Percentiles rank a stretch among this genome's conserved stretches.
Conservation (phyloP, 2,329 filamentous ascomycete species). For the Taxawa tesnikishii region DNA sequence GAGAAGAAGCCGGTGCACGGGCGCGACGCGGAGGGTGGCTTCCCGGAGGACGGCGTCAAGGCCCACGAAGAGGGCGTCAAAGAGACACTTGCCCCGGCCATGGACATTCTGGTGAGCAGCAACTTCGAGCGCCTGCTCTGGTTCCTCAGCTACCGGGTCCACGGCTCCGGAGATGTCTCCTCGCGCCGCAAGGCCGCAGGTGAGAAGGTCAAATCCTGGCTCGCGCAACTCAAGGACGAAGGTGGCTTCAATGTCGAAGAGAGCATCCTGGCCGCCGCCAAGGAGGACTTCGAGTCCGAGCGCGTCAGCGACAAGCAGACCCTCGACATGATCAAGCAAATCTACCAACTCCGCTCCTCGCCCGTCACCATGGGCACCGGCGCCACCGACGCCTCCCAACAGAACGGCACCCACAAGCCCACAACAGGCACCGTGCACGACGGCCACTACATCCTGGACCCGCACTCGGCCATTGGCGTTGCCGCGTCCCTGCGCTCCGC, state of each 20-base stretch:
- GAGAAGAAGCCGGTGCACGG: slow-evolving; percentile 65
- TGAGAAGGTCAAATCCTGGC: slow-evolving; percentile 66
- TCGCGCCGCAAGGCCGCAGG: slow-evolving; percentile 43
- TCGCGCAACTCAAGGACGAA: slow-evolving; percentile 63
- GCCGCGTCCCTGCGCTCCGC: slow-evolving; percentile 58
- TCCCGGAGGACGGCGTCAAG: slow-evolving; percentile 44
- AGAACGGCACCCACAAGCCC: slow-evolving; percentile 19
- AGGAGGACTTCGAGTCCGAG: slow-evolving; percentile 70
- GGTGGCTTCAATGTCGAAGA: slow-evolving; percentile 74
- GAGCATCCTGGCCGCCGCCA: slow-evolving; percentile 59
- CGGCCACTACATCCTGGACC: slow-evolving; percentile 70
- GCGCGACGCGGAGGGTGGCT: slow-evolving; percentile 41
- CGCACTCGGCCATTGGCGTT: slow-evolving; percentile 82
- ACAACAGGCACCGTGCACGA: slow-evolving; percentile 22
- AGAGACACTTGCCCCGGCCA: slow-evolving; percentile 86
- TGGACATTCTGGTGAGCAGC: slow-evolving; percentile 93
- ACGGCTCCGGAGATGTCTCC: slow-evolving; percentile 26
- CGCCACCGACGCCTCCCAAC: slow-evolving; percentile 16
- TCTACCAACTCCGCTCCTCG: slow-evolving; percentile 20
- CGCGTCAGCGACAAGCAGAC: slow-evolving; percentile 44
- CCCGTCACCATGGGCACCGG: slow-evolving; percentile 16
- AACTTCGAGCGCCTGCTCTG: slow-evolving; percentile 95
- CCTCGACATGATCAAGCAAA: slow-evolving; percentile 31
- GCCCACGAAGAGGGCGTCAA: slow-evolving; percentile 63
- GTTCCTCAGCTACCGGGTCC: slow-evolving; percentile 74